These are phyloP conservation scores for Excoecaria agallocha DNA, from an alignment of 345 rosid genomes.

Conservation along the genomic window DNA sequence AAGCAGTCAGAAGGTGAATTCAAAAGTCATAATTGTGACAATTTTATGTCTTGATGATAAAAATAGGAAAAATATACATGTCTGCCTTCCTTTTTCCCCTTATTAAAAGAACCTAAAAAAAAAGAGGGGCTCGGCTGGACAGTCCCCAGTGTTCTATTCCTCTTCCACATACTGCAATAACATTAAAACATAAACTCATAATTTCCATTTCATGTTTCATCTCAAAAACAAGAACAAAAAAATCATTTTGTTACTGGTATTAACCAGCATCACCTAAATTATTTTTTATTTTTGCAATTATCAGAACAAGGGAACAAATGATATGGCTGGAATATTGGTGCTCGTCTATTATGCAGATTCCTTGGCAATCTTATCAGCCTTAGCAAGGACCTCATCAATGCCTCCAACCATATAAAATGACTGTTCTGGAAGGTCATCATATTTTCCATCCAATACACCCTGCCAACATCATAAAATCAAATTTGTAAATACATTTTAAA, in stretches of 20 bases:
- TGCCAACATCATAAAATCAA: constrained; percentile 10
- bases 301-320: constrained; percentile 13
- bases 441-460: constrained; percentile 88
- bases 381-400: constrained; percentile 77
- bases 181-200: constrained; percentile 10
- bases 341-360: constrained; percentile 37
- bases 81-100: constrained; percentile 18
- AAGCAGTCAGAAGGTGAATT: neutral
- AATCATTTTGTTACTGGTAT: constrained; percentile 26
- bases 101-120: constrained; percentile 15
- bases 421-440: constrained; percentile 77
- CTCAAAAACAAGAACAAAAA: constrained; percentile 14
- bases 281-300: constrained; percentile 19
- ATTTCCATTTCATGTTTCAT: neutral
- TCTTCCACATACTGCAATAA: constrained; percentile 19
- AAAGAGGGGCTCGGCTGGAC: constrained; percentile 12
- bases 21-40: neutral
- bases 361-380: constrained; percentile 80
- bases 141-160: constrained; percentile 15
- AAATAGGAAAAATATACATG: constrained; percentile 20
- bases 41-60: neutral
- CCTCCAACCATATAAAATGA: constrained; percentile 91
- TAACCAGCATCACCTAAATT: constrained; percentile 18
- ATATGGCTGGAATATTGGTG: neutral
- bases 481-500: neutral